A percentile compares a stretch with the other conserved stretches of the same genome.
phyloP scores from a whole-genome alignment of 2,329 filamentous ascomycete species.

The Paradendryphiella salina region DNA sequence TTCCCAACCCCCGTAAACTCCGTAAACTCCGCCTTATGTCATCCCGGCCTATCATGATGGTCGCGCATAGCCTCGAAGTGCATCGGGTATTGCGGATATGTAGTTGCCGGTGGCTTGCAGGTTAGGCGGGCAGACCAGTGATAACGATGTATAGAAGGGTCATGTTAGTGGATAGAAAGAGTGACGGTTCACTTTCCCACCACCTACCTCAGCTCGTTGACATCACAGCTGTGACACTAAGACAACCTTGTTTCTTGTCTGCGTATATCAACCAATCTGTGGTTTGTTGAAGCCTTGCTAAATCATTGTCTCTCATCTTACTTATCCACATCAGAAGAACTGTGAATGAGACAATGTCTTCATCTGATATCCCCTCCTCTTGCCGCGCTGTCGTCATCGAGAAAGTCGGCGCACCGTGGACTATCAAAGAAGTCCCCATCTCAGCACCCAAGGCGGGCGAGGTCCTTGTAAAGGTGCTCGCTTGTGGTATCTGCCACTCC shows the following conservation, averaged over 20 bases:
- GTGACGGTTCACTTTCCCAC: neutral
- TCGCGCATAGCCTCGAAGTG: too few species aligned
- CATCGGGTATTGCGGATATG: too few species aligned
- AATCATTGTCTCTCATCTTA: neutral
- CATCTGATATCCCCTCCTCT: conserved; percentile 57
- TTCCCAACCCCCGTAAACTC: neutral
- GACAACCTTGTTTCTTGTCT: neutral
- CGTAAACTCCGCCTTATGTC: neutral
- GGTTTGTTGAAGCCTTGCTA: neutral
- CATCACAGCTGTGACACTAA: neutral
- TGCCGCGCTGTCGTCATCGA: conserved; percentile 69
- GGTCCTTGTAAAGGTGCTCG: conserved; percentile 70
- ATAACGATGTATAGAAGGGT: conserved; percentile 2
- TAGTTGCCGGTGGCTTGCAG: neutral
- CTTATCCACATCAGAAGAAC: neutral
- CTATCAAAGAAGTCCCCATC: conserved; percentile 63
- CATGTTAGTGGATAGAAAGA: neutral
- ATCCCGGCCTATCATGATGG: neutral
- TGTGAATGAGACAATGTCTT: neutral
- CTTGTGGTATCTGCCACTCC: conserved; percentile 72
- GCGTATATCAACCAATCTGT: neutral
- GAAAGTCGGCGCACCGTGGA: conserved; percentile 56
- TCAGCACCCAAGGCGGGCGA: conserved; percentile 60
- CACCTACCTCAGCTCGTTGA: conserved; percentile 3
- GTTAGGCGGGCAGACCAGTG: neutral